These are phyloP conservation scores for Scheffersomyces stipitis DNA, from an alignment of 805 yeast species.

Conservation along the genomic window DNA sequence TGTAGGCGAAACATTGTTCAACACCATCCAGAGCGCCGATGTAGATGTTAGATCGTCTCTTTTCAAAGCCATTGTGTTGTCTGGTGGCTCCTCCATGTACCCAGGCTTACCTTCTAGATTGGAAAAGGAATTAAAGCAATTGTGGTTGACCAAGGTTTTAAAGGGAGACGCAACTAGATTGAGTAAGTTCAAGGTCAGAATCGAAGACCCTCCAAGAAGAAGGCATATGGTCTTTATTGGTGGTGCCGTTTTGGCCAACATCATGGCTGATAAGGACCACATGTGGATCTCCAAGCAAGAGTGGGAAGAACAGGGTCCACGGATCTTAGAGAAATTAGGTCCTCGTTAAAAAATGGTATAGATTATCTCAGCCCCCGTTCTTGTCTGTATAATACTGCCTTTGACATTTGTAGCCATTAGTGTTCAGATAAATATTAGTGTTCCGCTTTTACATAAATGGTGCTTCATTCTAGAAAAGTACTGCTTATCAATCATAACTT, in stretches of 20 bases:
- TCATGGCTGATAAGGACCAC: conserved; percentile 97
- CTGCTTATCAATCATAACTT: too few species aligned
- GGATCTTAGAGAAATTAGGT: conserved; percentile 83
- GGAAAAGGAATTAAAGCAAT: conserved; percentile 94
- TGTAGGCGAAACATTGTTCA: conserved; percentile 84
- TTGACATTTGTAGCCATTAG: too few species aligned
- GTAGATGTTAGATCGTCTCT: conserved; percentile 87
- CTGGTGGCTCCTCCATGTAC: conserved; percentile 98
- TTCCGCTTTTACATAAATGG: too few species aligned
- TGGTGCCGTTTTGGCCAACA: conserved; percentile 96
- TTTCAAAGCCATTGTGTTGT: conserved; percentile 87
- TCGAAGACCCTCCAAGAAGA: conserved; percentile 98
- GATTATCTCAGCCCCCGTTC: too few species aligned
- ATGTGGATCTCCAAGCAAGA: conserved; percentile 97
- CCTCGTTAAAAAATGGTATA: conserved; percentile 62
- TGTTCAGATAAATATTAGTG: too few species aligned
- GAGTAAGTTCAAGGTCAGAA: conserved; percentile 89
- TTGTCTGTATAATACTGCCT: too few species aligned
- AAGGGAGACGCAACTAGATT: conserved; percentile 84
- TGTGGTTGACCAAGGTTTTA: conserved; percentile 88
- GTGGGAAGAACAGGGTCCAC: conserved; percentile 96
- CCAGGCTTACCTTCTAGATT: conserved; percentile 96
- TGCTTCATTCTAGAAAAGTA: too few species aligned
- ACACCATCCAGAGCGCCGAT: conserved; percentile 92
- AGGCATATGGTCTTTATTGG: conserved; percentile 98